Evolutionary conservation across 164 flowering plant genomes (phyloP).

Genomic region (grape (Vitis vinifera)): ASM3070453v1 NC_081822.1:26101501-26102000

Average conservation of each 20-base stretch:
- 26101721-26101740: slow-evolving; percentile 71
- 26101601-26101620: slow-evolving; percentile 87
- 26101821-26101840: too few relatives aligned
- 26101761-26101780: slow-evolving; percentile 1
- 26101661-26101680: slow-evolving; percentile 68
- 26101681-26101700: slow-evolving; percentile 74
- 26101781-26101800: not conserved
- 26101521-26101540: slow-evolving; percentile 63
- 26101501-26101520: slow-evolving; percentile 41
- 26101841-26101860: too few relatives aligned
- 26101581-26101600: slow-evolving; percentile 66
- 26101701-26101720: slow-evolving; percentile 71
- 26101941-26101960: slow-evolving; percentile 75
- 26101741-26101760: slow-evolving; percentile 41
- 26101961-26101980: slow-evolving; percentile 69
- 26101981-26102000: not conserved
- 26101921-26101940: slow-evolving; percentile 73
- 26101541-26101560: slow-evolving; percentile 64
- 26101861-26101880: too few relatives aligned
- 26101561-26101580: slow-evolving; percentile 75
- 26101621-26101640: slow-evolving; percentile 69
- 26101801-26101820: too few relatives aligned
- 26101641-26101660: slow-evolving; percentile 70
- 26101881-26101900: too few relatives aligned
- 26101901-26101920: slow-evolving; percentile 54